A percentile compares a stretch with the other conserved stretches of the same genome.
Evolutionary conservation across 495 filamentous ascomycete species (phyloP).

Genomic region (Daldinia concentrica): DNA sequence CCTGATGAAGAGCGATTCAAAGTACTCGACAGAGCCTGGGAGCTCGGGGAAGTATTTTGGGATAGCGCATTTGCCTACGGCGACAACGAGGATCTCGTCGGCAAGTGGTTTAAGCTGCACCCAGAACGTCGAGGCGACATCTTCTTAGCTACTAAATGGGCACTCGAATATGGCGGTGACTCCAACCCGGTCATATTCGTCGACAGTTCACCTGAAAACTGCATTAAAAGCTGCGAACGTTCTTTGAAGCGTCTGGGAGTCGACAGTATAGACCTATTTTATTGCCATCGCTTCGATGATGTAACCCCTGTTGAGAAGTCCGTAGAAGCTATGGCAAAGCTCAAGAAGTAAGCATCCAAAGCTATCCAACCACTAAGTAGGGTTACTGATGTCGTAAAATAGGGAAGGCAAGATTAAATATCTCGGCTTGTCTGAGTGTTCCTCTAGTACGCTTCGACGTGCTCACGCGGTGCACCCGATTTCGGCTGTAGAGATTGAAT

Average conservation of each 20-base stretch:
- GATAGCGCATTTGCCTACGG: slow-evolving; percentile 60
- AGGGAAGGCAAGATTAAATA: slow-evolving; percentile 63
- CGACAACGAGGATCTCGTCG: slow-evolving; percentile 62
- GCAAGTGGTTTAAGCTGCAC: slow-evolving; percentile 61
- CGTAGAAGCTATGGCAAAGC: slow-evolving; percentile 59
- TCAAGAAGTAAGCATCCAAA: slow-evolving; percentile 46
- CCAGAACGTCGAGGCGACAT: slow-evolving; percentile 61
- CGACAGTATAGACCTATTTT: slow-evolving; percentile 68
- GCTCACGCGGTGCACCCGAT: slow-evolving; percentile 51
- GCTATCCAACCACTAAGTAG: not conserved
- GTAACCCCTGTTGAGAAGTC: slow-evolving; percentile 72
- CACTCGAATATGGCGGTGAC: slow-evolving; percentile 39
- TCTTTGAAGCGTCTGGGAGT: slow-evolving; percentile 62
- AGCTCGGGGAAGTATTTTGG: slow-evolving; percentile 60
- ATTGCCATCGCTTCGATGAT: slow-evolving; percentile 63
- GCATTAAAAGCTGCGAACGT: slow-evolving; percentile 58
- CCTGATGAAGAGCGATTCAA: slow-evolving; percentile 57
- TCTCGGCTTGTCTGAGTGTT: slow-evolving; percentile 58
- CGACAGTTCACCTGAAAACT: slow-evolving; percentile 64
- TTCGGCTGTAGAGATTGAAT: slow-evolving; percentile 58
- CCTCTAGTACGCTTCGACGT: slow-evolving; percentile 52
- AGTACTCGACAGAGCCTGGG: slow-evolving; percentile 59
- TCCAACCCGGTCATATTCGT: slow-evolving; percentile 33
- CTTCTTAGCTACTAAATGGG: slow-evolving; percentile 68
- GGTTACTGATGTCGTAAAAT: slow-evolving; percentile 7